Conservation (phyloP, 768 basidiomycete species). For the Macrolepiota fuliginosa region DNA sequence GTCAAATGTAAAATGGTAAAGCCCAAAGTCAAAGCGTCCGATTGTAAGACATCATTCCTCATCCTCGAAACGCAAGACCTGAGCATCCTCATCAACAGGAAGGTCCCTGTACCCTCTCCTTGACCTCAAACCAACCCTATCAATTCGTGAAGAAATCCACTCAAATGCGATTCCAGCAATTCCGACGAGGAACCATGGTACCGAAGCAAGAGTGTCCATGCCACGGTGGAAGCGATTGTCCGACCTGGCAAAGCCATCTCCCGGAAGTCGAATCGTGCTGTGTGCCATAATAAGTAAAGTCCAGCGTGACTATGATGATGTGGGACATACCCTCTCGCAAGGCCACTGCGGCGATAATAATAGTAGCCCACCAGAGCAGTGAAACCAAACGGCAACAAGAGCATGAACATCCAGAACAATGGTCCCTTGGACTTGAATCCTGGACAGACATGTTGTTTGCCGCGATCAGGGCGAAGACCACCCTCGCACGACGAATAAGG, state of each 20-base stretch:
- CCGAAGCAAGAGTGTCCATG: constrained; percentile 75
- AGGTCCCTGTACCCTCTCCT: constrained; percentile 74
- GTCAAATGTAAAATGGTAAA: neutral
- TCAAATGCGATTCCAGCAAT: constrained; percentile 72
- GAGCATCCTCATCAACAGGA: constrained; percentile 86
- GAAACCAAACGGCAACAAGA: constrained; percentile 74
- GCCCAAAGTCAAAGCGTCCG: neutral
- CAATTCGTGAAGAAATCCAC: constrained; percentile 51
- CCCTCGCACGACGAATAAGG: constrained; percentile 86
- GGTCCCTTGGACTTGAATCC: constrained; percentile 70
- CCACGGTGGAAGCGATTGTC: constrained; percentile 13
- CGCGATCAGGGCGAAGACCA: constrained; percentile 77
- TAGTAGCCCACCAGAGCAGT: constrained; percentile 77
- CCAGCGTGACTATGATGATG: neutral
- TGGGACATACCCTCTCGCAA: constrained; percentile 66
- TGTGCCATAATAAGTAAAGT: constrained; percentile 3
- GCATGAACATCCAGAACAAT: constrained; percentile 82
- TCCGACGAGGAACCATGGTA: constrained; percentile 90
- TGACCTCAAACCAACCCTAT: constrained; percentile 39
- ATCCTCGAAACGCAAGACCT: constrained; percentile 82
- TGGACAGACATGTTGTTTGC: constrained; percentile 73
- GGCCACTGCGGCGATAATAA: constrained; percentile 75
- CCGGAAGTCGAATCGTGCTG: constrained; percentile 79
- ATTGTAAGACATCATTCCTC: constrained; percentile 40
- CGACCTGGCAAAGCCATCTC: constrained; percentile 22